Conservation (phyloP, 2,329 filamentous ascomycete species). For the Pseudogymnoascus sp. region DNA sequence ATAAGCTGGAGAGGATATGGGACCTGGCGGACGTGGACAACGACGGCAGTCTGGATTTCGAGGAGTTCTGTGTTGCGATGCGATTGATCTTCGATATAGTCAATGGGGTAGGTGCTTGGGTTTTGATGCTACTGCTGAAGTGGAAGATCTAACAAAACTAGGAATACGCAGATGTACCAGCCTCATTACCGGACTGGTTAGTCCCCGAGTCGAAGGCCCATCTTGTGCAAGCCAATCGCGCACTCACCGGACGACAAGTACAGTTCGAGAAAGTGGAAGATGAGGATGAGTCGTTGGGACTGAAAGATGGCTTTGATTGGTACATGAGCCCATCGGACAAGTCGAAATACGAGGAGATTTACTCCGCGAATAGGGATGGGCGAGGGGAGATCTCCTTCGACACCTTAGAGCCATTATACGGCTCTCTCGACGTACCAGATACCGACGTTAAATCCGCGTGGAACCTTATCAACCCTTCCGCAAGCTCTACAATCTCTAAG, state of each 20-base stretch:
- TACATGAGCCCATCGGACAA: slow-evolving; percentile 95
- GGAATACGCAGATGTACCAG: slow-evolving; percentile 88
- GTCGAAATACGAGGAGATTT: slow-evolving; percentile 93
- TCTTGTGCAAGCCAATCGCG: slow-evolving; percentile 73
- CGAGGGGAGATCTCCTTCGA: slow-evolving; percentile 77
- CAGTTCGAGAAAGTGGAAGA: slow-evolving; percentile 81
- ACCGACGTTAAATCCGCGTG: slow-evolving; percentile 84
- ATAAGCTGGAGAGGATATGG: slow-evolving; percentile 95
- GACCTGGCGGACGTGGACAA: slow-evolving; percentile 95
- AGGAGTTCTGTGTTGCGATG: slow-evolving; percentile 99
- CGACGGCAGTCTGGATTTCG: slow-evolving; percentile 95
- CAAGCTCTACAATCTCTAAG: slow-evolving; percentile 76
- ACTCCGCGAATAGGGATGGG: slow-evolving; percentile 80
- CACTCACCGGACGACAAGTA: slow-evolving; percentile 68
- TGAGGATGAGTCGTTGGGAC: slow-evolving; percentile 69
- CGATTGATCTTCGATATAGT: slow-evolving; percentile 93
- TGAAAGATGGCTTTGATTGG: slow-evolving; percentile 98
- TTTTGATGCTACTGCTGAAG: not conserved
- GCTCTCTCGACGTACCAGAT: slow-evolving; percentile 64
- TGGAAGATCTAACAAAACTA: slow-evolving; percentile 30
- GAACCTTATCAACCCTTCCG: slow-evolving; percentile 95
- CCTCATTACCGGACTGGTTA: slow-evolving; percentile 84
- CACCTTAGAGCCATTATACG: slow-evolving; percentile 75
- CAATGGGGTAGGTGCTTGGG: slow-evolving; percentile 68
- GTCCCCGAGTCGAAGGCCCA: slow-evolving; percentile 92